These are phyloP conservation scores for Suillus placidus DNA, from an alignment of 768 basidiomycete species.

Conservation along the genomic window DNA sequence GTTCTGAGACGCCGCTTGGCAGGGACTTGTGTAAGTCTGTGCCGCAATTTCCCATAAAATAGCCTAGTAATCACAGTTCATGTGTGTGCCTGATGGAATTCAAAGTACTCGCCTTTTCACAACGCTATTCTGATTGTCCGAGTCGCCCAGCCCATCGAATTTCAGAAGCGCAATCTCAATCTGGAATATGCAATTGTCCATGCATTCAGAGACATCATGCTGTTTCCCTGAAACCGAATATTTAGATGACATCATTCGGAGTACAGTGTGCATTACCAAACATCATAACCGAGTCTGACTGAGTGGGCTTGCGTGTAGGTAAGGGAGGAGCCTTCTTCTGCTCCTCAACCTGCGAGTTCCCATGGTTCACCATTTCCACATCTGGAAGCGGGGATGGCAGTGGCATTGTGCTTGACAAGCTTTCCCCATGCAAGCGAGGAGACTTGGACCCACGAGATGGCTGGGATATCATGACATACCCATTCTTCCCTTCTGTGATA, in stretches of 20 bases:
- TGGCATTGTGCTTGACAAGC: slow-evolving; percentile 33
- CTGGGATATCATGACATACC: slow-evolving; percentile 44
- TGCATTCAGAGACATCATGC: slow-evolving; percentile 97
- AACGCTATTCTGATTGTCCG: slow-evolving; percentile 69
- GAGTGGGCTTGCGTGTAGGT: slow-evolving; percentile 53
- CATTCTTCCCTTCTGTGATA: slow-evolving; percentile 42
- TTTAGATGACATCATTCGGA: slow-evolving; percentile 5
- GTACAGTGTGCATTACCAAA: slow-evolving; percentile 59
- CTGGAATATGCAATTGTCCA: slow-evolving; percentile 99
- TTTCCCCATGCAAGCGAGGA: slow-evolving; percentile 32
- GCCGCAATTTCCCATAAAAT: slow-evolving; percentile 89
- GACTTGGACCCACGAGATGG: slow-evolving; percentile 39
- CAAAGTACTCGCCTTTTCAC: slow-evolving; percentile 67
- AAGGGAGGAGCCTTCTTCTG: slow-evolving; percentile 55
- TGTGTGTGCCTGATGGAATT: background rate
- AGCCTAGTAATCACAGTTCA: slow-evolving; percentile 42
- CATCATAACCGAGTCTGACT: slow-evolving; percentile 83
- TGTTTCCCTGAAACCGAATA: slow-evolving; percentile 68
- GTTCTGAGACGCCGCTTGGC: slow-evolving; percentile 45
- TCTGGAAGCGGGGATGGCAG: slow-evolving; percentile 32
- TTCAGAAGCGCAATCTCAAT: slow-evolving; percentile 90
- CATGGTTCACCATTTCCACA: slow-evolving; percentile 30
- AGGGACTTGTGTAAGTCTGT: slow-evolving; percentile 45
- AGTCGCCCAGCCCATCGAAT: slow-evolving; percentile 49
- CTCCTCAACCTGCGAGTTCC: slow-evolving; percentile 24